Base-by-base conservation (phyloP, 1,139 yeast species). In the Geotrichum cucujoidarum region DNA sequence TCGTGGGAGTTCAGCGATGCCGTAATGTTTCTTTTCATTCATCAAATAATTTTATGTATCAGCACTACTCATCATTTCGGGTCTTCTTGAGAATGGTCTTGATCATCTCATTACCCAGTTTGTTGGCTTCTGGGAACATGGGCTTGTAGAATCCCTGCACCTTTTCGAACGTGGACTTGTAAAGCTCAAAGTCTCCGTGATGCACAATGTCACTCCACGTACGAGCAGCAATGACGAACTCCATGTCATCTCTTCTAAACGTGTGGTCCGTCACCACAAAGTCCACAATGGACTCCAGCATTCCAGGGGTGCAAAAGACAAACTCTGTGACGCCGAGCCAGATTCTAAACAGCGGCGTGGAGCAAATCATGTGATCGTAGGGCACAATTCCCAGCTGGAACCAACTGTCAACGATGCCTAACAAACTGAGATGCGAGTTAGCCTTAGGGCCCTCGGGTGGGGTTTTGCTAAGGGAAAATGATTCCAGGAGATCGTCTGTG, bases 351-450 rank as follows among this genome's bases (percentile, higher is more conserved):
- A 83, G 60, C 33, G 98, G 98, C 0, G 98, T 92, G 1, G 97
- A 88, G 63, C 98, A 92, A 55, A 92, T 90, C 69, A 90, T 90
- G 65, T 92, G 98, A 63, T 90, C 97, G 61, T 92, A 90, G 1
- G 98, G 98, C 18, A 85, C 81, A 39, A 92, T 88, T 1, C 84
- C 85, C 43, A 88, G 69, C 55, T 82, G 81, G 60, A 75, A 77
- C 98, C 98, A 92, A 61, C 95, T 83, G 66, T 92, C 98, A 1
- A 88, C 97, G 45, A 92, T 89, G 1, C 95, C 95, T 49, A 92
- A 70, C 40, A 92, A 68, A 2, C 96, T 84, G 48, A 92, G 69
- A 65, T 92, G 98, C 1, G 96, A 87, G 65, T 92, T 92, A 42
- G 95, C 95, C 45, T 80, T 81, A 48, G 71, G 69, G 3, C 80